Conservation (phyloP, 768 basidiomycete species). For the Artomyces pyxidatus region DNA sequence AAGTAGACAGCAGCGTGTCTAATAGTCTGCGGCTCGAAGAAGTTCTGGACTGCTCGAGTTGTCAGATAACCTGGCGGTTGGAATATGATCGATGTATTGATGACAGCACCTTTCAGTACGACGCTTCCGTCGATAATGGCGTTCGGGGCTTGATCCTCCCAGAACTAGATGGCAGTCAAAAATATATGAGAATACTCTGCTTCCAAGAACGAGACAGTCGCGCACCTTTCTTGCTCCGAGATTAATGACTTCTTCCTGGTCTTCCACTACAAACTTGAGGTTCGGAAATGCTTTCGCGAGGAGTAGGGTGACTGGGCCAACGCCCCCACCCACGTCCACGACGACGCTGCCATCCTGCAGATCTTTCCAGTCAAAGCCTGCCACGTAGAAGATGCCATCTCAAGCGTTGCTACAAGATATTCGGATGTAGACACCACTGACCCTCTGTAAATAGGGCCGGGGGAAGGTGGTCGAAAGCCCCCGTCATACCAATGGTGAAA, state of each 20-base stretch:
- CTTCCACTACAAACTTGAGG: constrained; percentile 31
- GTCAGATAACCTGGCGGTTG: neutral
- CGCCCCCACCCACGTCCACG: constrained; percentile 35
- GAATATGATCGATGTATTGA: neutral
- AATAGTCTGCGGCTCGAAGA: constrained; percentile 15
- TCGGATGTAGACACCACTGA: too few species aligned
- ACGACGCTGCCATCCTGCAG: constrained; percentile 23
- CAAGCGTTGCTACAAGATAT: neutral
- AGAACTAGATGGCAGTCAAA: too few species aligned
- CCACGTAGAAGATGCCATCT: neutral
- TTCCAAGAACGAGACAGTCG: too few species aligned
- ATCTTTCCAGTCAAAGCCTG: constrained; percentile 31
- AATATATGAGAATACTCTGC: too few species aligned
- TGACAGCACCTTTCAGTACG: constrained; percentile 2
- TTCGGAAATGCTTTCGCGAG: constrained; percentile 28
- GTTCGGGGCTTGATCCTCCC: constrained; percentile 1
- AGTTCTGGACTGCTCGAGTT: constrained; percentile 4
- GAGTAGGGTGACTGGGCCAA: constrained; percentile 29
- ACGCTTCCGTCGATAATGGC: constrained; percentile 1
- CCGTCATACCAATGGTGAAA: constrained; percentile 2
- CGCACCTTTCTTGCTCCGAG: constrained; percentile 3
- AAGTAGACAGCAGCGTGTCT: constrained; percentile 19
- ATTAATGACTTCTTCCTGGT: constrained; percentile 6
- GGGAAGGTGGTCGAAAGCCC: neutral
- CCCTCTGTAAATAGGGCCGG: neutral